Evolutionary conservation across 768 basidiomycete genomes (phyloP), one percentile per base, ranked within the genome.

Genomic region (Psilocybe azurescens): DNA sequence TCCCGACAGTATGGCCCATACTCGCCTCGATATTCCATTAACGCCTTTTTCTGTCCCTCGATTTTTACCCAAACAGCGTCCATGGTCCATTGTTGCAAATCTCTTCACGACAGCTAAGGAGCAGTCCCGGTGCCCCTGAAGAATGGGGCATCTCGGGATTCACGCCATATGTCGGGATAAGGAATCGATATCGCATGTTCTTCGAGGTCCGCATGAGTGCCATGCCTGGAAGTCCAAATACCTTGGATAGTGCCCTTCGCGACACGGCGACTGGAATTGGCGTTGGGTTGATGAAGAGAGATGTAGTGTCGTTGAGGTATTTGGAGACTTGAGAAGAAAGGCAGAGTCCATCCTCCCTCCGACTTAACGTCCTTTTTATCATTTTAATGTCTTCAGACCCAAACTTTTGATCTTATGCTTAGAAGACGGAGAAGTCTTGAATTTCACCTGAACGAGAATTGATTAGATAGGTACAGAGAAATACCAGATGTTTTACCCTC

Each of bases 201-300:
- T 62, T 62, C n/a, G 65, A 68, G 1, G 48, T 55, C 67, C 67
- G 64, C 5, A 68, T 47, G 16, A 68, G 56, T 33, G 56, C 65
- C 65, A 65, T 65, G 10, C 59, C 60, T 9, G 67, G 60, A 41
- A 65, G 58, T 3, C 62, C 58, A 30, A 61, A 68, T 28, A 33
- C 30, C 9, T 58, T 33, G 1, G 57, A 64, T 10, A 68, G 36
- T 0, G 62, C 64, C 41, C 44, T 49, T n/a, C 67, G 56, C 10
- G 67, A 68, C 3, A 68, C 50, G 3, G 24, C 32, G 11, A 64
- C 47, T 1, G 32, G 9, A 14, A 46, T 13, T 8, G 64, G 56
- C 3, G 60, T 39, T 24, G 64, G 64, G 1, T 30, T 11, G 2
- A 68, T 58, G 6, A 76, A 55, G 60, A 69, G 48, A 69, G 69